Percentiles rank a stretch among this genome's conserved stretches.
Evolutionary conservation across 345 rosid species (phyloP).

Genomic region (Populus simonii): DNA sequence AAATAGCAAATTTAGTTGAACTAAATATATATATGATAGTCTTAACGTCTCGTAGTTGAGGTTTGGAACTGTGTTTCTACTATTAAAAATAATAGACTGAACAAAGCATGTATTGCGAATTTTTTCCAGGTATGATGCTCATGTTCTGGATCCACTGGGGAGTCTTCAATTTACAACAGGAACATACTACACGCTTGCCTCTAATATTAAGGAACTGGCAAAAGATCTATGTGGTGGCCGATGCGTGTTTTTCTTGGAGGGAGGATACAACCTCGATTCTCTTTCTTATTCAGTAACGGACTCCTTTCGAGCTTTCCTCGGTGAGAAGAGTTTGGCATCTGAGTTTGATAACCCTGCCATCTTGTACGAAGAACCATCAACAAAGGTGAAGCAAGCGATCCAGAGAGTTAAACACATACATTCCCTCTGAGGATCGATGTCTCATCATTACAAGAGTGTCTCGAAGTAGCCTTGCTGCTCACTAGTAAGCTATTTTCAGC

Average conservation of each 20-base stretch:
- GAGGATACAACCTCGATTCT: slow-evolving; percentile 88
- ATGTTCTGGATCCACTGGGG: slow-evolving; percentile 87
- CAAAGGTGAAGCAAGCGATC: slow-evolving; percentile 68
- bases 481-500: too few species aligned
- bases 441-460: background rate
- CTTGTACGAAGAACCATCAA: slow-evolving; percentile 77
- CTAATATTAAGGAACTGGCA: slow-evolving; percentile 72
- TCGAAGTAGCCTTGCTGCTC: background rate
- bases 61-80: background rate
- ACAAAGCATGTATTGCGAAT: background rate
- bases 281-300: slow-evolving; percentile 84
- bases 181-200: slow-evolving; percentile 72
- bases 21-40: background rate
- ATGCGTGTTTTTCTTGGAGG: slow-evolving; percentile 88
- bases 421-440: slow-evolving; percentile 41
- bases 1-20: background rate
- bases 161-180: slow-evolving; percentile 80
- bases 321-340: slow-evolving; percentile 68
- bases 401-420: slow-evolving; percentile 66
- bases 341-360: slow-evolving; percentile 77
- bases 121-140: slow-evolving; percentile 70
- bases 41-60: background rate
- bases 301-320: slow-evolving; percentile 78
- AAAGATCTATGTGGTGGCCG: slow-evolving; percentile 80
- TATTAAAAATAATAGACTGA: background rate